Percentiles rank a stretch among this genome's conserved stretches.
Conservation (phyloP, 495 filamentous ascomycete genomes). For the Clohesyomyces aquaticus region DNA sequence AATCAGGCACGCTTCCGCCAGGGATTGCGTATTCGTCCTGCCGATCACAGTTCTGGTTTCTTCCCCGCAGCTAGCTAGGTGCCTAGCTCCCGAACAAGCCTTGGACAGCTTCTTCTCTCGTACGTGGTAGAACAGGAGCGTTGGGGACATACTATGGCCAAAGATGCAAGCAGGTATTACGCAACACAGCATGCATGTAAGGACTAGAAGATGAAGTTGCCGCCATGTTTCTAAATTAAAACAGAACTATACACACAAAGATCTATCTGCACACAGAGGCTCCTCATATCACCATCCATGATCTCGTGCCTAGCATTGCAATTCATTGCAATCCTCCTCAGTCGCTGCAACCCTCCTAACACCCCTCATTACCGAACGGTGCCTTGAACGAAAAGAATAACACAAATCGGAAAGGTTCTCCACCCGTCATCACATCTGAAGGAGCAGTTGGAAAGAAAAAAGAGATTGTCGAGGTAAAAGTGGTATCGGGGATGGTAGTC, state of each 20-base stretch:
- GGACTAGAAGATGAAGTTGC: constrained; percentile 5
- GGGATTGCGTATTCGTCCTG: neutral
- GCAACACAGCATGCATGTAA: neutral
- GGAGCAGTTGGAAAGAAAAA: neutral
- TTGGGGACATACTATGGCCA: too few relatives aligned
- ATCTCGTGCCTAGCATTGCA: neutral
- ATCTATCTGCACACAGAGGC: constrained; percentile 1
- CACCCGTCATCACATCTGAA: neutral
- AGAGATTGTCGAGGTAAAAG: neutral
- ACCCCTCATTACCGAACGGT: too few relatives aligned
- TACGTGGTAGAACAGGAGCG: too few relatives aligned
- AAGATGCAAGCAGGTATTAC: too few relatives aligned
- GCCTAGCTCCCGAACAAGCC: too few relatives aligned
- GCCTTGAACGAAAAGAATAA: too few relatives aligned
- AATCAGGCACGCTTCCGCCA: neutral
- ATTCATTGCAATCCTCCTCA: neutral
- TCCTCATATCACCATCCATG: neutral
- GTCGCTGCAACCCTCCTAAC: too few relatives aligned
- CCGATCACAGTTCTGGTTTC: neutral
- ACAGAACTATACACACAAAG: constrained; percentile 30
- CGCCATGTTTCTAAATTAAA: constrained; percentile 28
- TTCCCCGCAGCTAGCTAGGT: too few relatives aligned
- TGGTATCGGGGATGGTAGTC: neutral
- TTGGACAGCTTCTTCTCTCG: too few relatives aligned
- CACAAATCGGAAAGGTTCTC: neutral